These are phyloP conservation scores for Thielaviopsis ethacetica DNA, from an alignment of 2,329 filamentous ascomycete species.

Conservation along the genomic window DNA sequence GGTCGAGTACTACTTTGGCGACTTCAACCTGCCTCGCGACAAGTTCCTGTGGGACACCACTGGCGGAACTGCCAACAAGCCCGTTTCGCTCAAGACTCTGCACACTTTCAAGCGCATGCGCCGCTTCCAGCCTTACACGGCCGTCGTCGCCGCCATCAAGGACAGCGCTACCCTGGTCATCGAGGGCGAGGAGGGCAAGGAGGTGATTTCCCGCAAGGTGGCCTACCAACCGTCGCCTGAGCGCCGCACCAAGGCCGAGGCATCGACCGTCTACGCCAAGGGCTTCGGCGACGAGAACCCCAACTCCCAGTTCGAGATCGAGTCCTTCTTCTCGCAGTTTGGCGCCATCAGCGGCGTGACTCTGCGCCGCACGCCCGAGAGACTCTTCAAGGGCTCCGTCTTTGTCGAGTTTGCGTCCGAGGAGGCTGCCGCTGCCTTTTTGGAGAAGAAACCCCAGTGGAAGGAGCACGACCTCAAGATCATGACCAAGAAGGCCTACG, in stretches of 20 bases:
- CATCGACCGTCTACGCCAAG: conserved; percentile 76
- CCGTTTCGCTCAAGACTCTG: conserved; percentile 62
- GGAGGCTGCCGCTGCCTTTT: conserved; percentile 64
- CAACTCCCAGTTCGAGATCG: conserved; percentile 81
- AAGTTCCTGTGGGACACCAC: conserved; percentile 70
- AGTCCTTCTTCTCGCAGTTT: conserved; percentile 73
- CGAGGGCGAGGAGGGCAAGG: conserved; percentile 53
- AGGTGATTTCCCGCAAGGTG: conserved; percentile 61
- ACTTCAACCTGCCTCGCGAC: conserved; percentile 78
- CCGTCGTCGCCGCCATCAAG: conserved; percentile 68
- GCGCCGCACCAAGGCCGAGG: conserved; percentile 48
- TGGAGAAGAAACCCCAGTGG: conserved; percentile 74
- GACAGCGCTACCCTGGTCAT: conserved; percentile 59
- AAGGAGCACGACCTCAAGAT: conserved; percentile 64
- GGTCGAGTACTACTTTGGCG: conserved; percentile 94
- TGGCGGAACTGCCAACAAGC: conserved; percentile 63
- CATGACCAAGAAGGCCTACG: conserved; percentile 80
- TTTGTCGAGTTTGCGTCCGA: conserved; percentile 83
- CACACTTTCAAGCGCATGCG: conserved; percentile 91
- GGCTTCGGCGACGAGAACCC: conserved; percentile 78
- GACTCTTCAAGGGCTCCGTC: conserved; percentile 85
- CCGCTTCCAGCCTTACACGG: conserved; percentile 75
- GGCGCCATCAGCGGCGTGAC: conserved; percentile 70
- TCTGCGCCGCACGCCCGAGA: conserved; percentile 58
- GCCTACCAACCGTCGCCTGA: conserved; percentile 44